Conservation (phyloP, 108 stramenopile species). For the Poteriospumella lacustris region DNA sequence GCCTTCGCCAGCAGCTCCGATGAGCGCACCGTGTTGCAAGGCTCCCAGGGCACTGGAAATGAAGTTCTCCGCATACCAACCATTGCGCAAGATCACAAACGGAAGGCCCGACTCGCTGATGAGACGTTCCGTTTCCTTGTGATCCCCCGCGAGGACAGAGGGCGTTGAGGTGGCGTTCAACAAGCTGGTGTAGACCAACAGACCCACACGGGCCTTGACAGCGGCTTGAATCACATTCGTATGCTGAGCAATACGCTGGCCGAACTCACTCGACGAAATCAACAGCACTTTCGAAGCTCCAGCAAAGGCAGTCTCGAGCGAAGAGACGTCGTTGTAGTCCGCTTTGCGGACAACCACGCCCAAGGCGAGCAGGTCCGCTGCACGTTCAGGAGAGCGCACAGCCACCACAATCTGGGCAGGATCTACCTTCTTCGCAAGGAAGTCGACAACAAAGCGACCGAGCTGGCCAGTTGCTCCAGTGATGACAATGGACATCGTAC, state of each 20-base stretch:
- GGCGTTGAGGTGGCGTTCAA: neutral
- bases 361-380: neutral
- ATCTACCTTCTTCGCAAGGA: neutral
- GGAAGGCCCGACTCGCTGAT: neutral
- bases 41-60: neutral
- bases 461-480: neutral
- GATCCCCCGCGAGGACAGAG: neutral
- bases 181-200: neutral
- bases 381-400: neutral
- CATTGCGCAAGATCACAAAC: neutral
- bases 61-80: neutral
- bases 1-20: neutral
- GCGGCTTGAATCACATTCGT: too few relatives aligned
- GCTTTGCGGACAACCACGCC: neutral
- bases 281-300: neutral
- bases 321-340: neutral
- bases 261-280: neutral
- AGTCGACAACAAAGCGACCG: neutral
- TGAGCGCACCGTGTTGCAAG: neutral
- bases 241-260: neutral
- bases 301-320: neutral
- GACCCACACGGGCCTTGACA: neutral
- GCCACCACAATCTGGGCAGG: too few relatives aligned
- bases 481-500: neutral
- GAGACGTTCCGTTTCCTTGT: neutral